Evolutionary conservation across 257 asterid genomes (phyloP), one percentile per base, ranked within the genome.

Genomic region (Solanum raphanifolium): DNA sequence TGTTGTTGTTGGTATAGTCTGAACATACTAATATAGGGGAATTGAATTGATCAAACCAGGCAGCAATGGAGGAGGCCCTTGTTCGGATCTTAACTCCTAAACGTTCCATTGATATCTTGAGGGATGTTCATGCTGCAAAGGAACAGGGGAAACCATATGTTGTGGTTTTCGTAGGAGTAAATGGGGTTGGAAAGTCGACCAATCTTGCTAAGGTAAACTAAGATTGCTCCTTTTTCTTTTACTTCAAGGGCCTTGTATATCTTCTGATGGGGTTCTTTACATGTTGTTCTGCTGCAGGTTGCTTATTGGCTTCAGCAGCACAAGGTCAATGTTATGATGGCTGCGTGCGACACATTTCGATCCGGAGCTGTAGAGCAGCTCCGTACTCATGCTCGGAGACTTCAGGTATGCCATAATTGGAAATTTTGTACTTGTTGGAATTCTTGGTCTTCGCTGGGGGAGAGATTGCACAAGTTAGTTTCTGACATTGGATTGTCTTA

Each of bases 291-390:
- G 78, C 91, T 65, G 83, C 91, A 96, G 99, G 98, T 97, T 87
- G 98, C 99, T 69, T 97, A 97, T 90, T 97, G 98, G 98, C 98
- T 97, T 91, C 95, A 39, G 89, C 99, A 97, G 92, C 99, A 97
- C 72, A 90, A 95, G 36, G 66, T 93, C 87, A 93, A 88, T 84
- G 99, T 95, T 48, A 95, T 94, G 99, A 95, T 97, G 99, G 98
- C 99, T 90, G 99, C 99, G 20, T 97, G 99, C 87, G 99, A 97
- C 90, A 97, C 98, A 86, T 97, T 97, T 93, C 94, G 99, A 87
- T 97, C 98, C 46, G 99, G 99, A 88, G 99, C 99, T n/a, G 99
- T 97, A 75, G 99, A 97, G 94, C 99, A 97, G 90, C 92, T 95
- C 88, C 98, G 98, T 31, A 97, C 99, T 23, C 98, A 97, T 93